phyloP scores from a whole-genome alignment of 371 early-diverging fungal species.

The Basidiobolus meristosporus region DNA sequence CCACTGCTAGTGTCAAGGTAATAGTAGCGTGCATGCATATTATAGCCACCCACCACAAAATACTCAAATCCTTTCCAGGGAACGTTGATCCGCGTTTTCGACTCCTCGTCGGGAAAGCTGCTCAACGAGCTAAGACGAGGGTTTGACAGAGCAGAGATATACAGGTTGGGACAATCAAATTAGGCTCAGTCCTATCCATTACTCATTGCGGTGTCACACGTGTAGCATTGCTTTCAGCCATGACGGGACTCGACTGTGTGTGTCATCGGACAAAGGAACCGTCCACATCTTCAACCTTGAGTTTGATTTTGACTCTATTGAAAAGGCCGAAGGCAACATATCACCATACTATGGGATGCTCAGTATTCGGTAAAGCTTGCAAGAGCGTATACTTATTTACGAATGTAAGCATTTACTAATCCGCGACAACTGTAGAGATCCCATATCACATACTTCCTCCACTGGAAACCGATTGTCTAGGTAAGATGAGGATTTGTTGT shows the following conservation, averaged over 20 bases:
- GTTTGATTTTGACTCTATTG: constrained; percentile 3
- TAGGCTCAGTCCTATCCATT: background rate
- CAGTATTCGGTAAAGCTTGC: background rate
- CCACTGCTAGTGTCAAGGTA: constrained; percentile 60
- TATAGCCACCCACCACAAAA: background rate
- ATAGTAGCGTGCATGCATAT: background rate
- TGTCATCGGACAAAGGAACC: constrained; percentile 83
- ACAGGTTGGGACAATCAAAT: constrained; percentile 8
- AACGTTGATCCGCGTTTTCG: constrained; percentile 79
- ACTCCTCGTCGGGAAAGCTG: constrained; percentile 49
- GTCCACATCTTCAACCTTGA: constrained; percentile 85
- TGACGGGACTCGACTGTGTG: constrained; percentile 57
- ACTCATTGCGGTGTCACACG: background rate
- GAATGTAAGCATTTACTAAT: no score
- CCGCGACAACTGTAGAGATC: no score
- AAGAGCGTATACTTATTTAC: no score
- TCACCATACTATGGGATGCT: background rate
- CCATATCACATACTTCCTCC: no score
- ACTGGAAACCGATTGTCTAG: constrained; percentile 40
- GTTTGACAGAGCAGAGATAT: constrained; percentile 76
- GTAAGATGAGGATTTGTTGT: constrained; percentile 7
- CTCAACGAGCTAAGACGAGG: constrained; percentile 78
- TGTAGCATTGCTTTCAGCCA: constrained; percentile 59
- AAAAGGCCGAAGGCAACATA: background rate
- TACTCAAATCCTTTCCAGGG: constrained; percentile 16